phyloP scores from a whole-genome alignment of 192 early-diverging fungal species.

The Physocladia obscura region DNA sequence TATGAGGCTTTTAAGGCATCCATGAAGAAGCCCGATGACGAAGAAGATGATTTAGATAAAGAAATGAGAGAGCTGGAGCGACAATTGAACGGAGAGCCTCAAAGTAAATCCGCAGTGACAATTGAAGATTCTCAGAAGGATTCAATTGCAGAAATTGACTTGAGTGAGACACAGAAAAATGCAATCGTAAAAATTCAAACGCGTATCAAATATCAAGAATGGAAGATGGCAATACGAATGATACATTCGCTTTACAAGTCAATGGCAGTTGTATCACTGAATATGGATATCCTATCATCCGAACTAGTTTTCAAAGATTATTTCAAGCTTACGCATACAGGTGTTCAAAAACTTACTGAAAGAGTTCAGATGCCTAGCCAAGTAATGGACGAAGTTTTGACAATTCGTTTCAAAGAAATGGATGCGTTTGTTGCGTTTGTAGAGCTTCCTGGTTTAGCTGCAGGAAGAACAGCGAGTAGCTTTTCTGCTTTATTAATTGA shows the following conservation, averaged over 20 bases:
- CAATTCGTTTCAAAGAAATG: constrained; percentile 44
- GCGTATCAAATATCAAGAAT: constrained; percentile 48
- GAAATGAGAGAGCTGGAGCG: constrained; percentile 13
- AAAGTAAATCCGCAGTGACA: not conserved
- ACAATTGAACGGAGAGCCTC: constrained; percentile 14
- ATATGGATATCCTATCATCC: constrained; percentile 47
- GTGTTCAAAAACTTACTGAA: constrained; percentile 50
- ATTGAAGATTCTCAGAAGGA: not conserved
- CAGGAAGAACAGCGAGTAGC: constrained; percentile 9
- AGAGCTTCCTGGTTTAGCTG: constrained; percentile 39
- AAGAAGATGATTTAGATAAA: constrained; percentile 20
- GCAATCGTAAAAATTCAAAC: constrained; percentile 6
- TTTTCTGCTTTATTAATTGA: constrained; percentile 37
- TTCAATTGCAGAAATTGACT: not conserved
- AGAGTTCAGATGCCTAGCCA: constrained; percentile 49
- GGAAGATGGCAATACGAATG: constrained; percentile 59
- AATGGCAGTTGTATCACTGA: constrained; percentile 42
- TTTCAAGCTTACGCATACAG: constrained; percentile 43
- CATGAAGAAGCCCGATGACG: constrained; percentile 27
- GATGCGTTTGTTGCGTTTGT: constrained; percentile 46
- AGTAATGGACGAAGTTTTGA: constrained; percentile 50
- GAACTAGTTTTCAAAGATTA: constrained; percentile 52
- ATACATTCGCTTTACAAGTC: constrained; percentile 57
- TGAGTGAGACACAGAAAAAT: not conserved
- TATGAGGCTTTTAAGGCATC: constrained; percentile 48